Evolutionary conservation across 108 stramenopile species (phyloP).

Genomic region (Fistulifera solaris): DNA sequence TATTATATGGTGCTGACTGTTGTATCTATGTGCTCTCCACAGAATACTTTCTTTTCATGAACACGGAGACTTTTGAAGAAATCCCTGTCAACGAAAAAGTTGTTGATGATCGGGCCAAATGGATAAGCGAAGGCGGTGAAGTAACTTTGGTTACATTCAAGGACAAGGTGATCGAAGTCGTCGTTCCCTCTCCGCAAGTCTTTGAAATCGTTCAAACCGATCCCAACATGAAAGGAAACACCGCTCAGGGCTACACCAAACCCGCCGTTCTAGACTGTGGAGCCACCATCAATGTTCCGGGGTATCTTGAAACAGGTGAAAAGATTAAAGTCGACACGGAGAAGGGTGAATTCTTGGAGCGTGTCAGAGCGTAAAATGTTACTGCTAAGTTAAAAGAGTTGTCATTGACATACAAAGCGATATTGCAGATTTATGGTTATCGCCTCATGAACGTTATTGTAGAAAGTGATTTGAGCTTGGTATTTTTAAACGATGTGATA

Average conservation of each 20-base stretch:
- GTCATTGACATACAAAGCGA: no score
- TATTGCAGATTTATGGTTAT: no score
- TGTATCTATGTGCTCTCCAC: no score
- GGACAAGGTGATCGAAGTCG: constrained; percentile 78
- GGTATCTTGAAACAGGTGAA: constrained; percentile 62
- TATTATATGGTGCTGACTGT: no score
- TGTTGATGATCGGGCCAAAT: constrained; percentile 64
- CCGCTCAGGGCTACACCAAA: constrained; percentile 83
- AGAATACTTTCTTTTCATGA: constrained; percentile 85
- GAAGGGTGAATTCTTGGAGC: constrained; percentile 59
- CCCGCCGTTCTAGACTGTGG: constrained; percentile 67
- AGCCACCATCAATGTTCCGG: constrained; percentile 70
- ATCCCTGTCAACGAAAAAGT: constrained; percentile 42
- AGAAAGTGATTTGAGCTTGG: no score
- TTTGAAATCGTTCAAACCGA: constrained; percentile 81
- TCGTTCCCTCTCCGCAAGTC: constrained; percentile 52
- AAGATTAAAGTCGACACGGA: constrained; percentile 74
- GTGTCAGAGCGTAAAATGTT: constrained; percentile 26
- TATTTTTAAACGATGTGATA: no score
- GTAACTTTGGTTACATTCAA: constrained; percentile 73
- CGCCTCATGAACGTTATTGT: no score
- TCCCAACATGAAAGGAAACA: constrained; percentile 91
- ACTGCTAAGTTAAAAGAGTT: no score
- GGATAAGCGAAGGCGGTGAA: constrained; percentile 82
- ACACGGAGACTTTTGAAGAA: constrained; percentile 88